phyloP scores from a whole-genome alignment of 257 asterid genomes.

The Rauvolfia tetraphylla region DNA sequence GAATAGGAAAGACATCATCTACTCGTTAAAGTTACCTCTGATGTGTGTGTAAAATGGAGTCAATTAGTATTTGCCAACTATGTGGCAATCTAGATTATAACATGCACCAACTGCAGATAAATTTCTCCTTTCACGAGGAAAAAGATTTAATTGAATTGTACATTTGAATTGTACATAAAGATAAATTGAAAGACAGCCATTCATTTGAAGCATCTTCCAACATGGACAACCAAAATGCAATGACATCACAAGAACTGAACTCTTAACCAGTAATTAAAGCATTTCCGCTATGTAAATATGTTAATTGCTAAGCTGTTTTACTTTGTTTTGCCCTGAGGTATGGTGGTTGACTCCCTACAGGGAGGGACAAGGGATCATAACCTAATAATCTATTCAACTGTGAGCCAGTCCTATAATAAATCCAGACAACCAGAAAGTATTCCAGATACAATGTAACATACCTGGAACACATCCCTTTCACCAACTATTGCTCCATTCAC shows the following conservation, averaged over 20 bases:
- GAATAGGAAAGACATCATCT: neutral
- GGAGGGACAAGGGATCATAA: neutral
- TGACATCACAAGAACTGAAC: neutral
- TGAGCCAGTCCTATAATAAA: neutral
- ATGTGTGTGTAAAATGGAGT: neutral
- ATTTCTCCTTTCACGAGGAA: neutral
- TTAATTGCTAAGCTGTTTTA: neutral
- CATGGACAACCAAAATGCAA: neutral
- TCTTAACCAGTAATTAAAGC: neutral
- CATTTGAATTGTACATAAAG: neutral
- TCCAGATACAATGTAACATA: conserved; percentile 14
- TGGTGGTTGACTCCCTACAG: neutral
- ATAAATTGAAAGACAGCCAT: neutral
- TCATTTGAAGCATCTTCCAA: neutral
- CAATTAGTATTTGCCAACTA: neutral
- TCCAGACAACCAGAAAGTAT: neutral
- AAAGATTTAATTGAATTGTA: neutral
- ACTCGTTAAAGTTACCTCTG: neutral
- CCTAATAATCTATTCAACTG: neutral
- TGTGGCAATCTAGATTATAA: neutral
- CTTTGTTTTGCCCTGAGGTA: neutral
- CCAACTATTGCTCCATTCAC: conserved; percentile 95
- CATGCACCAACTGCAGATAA: neutral
- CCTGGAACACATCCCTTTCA: conserved; percentile 95
- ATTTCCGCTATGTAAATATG: neutral